phyloP scores from a whole-genome alignment of 495 filamentous ascomycete species.

The Aspergillus cristatus region DNA sequence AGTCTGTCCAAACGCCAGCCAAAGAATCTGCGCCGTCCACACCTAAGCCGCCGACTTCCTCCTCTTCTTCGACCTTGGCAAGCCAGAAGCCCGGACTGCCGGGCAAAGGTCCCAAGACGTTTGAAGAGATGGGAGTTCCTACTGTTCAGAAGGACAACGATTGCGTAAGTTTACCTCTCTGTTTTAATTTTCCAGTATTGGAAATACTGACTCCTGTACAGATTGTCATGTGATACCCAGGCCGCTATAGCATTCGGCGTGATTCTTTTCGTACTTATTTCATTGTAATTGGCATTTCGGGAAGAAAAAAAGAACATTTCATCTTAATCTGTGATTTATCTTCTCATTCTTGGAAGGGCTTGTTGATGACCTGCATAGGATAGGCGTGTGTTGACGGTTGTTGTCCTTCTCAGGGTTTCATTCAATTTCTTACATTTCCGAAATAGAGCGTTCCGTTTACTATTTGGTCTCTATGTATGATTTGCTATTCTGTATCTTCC shows the following conservation, averaged over 20 bases:
- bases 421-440: constrained; percentile 9
- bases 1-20: constrained; percentile 25
- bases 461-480: too few relatives aligned
- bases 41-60: constrained; percentile 16
- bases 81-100: constrained; percentile 40
- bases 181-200: constrained; percentile 1
- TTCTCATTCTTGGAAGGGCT: too few relatives aligned
- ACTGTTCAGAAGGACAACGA: constrained; percentile 69
- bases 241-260: constrained; percentile 8
- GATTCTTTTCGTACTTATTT: constrained; percentile 3
- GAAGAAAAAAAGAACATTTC: too few relatives aligned
- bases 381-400: too few relatives aligned
- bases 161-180: constrained; percentile 59
- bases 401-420: too few relatives aligned
- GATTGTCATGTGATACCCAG: constrained; percentile 55
- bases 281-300: too few relatives aligned
- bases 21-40: constrained; percentile 17
- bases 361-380: too few relatives aligned
- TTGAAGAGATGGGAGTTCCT: constrained; percentile 96
- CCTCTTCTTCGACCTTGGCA: constrained; percentile 17
- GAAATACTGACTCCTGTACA: constrained; percentile 22
- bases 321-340: too few relatives aligned
- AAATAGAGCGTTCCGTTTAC: too few relatives aligned
- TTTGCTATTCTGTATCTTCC: too few relatives aligned
- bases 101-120: constrained; percentile 85